These are phyloP conservation scores for Aspergillus aculeatus DNA, from an alignment of 2,329 filamentous ascomycete species.

Conservation along the genomic window DNA sequence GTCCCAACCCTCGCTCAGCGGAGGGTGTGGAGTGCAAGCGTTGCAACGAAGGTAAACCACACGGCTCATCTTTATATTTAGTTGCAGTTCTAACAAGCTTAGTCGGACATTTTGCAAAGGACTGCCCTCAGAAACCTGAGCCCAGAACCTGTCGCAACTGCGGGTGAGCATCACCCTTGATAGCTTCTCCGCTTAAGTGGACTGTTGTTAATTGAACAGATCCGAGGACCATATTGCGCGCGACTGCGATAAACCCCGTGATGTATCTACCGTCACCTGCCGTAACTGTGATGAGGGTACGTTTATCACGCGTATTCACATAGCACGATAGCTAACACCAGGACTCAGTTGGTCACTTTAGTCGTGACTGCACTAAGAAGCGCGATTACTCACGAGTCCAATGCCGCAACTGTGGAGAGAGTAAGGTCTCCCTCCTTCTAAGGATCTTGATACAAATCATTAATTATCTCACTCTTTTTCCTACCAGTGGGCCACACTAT, in stretches of 20 bases:
- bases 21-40: conserved; percentile 47
- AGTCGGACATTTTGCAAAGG: conserved; percentile 49
- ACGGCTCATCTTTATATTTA: neutral
- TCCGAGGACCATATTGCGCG: conserved; percentile 44
- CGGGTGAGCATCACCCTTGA: conserved; percentile 30
- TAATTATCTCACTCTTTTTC: neutral
- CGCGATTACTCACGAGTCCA: conserved; percentile 46
- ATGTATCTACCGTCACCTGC: conserved; percentile 42
- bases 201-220: conserved; percentile 20
- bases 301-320: neutral
- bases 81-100: neutral
- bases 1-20: conserved; percentile 46
- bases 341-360: conserved; percentile 40
- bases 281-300: conserved; percentile 47
- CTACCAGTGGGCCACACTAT: conserved; percentile 44
- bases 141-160: conserved; percentile 47
- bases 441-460: neutral
- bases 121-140: conserved; percentile 41
- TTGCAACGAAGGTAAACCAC: conserved; percentile 40
- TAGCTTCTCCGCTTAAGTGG: neutral
- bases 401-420: conserved; percentile 47
- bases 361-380: conserved; percentile 45
- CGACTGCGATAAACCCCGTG: conserved; percentile 45
- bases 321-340: conserved; percentile 10
- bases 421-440: conserved; percentile 29